phyloP scores from a whole-genome alignment of 192 early-diverging fungal genomes.

The Podila epicladia region DNA sequence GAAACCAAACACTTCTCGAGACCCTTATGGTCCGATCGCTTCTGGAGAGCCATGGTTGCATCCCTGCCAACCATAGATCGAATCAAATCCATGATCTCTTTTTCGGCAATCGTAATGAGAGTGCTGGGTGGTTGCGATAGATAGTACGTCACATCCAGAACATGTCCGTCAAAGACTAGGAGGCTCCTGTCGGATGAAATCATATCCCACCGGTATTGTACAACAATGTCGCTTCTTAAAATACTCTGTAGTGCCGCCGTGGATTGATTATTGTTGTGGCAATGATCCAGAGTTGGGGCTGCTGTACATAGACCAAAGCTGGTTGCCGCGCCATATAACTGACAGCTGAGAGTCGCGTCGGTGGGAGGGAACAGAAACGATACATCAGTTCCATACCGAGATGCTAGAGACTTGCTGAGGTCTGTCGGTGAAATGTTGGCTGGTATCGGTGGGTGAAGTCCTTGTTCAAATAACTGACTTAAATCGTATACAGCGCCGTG shows the following conservation, averaged over 20 bases:
- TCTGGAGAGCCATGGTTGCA: constrained; percentile 15
- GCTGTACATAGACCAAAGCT: background rate
- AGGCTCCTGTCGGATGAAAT: background rate
- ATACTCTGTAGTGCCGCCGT: background rate
- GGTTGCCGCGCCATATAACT: background rate
- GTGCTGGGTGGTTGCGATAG: background rate
- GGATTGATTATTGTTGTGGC: background rate
- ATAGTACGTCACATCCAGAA: constrained; percentile 36
- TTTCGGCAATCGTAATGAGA: background rate
- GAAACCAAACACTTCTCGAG: constrained; percentile 8
- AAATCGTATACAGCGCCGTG: background rate
- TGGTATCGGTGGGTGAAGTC: background rate
- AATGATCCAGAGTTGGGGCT: background rate
- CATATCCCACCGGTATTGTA: constrained; percentile 11
- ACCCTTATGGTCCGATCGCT: constrained; percentile 4
- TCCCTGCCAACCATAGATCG: constrained; percentile 20
- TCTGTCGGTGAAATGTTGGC: background rate
- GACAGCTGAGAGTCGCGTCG: background rate
- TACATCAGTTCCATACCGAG: background rate
- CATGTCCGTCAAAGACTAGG: constrained; percentile 19
- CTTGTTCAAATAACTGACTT: background rate
- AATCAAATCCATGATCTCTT: constrained; percentile 22
- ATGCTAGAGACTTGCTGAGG: background rate
- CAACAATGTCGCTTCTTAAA: constrained; percentile 5
- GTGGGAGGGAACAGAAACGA: background rate